Conservation (phyloP, 2,329 filamentous ascomycete species). For the Fusarium vanettenii region DNA sequence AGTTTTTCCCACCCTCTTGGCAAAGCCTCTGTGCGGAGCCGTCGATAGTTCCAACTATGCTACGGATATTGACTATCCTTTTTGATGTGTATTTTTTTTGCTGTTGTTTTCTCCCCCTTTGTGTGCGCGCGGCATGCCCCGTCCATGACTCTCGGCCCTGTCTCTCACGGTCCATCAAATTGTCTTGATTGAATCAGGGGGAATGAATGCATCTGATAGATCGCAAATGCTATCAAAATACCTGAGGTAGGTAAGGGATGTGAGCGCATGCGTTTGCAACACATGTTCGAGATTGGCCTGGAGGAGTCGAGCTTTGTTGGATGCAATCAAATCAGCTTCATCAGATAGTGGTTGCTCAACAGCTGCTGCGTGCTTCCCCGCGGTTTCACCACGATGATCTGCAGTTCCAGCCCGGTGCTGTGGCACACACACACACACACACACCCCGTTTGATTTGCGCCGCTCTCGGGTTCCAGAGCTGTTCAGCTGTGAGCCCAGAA, state of each 20-base stretch:
- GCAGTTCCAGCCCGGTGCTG: conserved; percentile 14
- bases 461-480: conserved; percentile 19
- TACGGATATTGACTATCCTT: too few relatives aligned
- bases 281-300: conserved; percentile 5
- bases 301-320: neutral
- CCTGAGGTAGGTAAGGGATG: neutral
- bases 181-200: conserved; percentile 13
- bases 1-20: conserved; percentile 19
- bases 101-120: neutral
- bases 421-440: neutral
- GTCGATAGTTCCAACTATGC: neutral
- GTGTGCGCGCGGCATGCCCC: neutral
- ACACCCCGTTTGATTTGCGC: neutral
- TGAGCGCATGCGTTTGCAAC: neutral
- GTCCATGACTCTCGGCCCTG: neutral
- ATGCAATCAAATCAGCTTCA: conserved; percentile 13
- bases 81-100: neutral
- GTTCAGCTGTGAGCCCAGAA: conserved; percentile 19
- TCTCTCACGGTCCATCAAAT: neutral
- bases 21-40: neutral
- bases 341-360: neutral
- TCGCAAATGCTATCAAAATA: conserved; percentile 8
- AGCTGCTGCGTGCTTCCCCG: conserved; percentile 23
- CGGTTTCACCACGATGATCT: conserved; percentile 30
- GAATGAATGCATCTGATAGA: conserved; percentile 17